These are phyloP conservation scores for Mortierella sp. DNA, from an alignment of 371 early-diverging fungal genomes.

Conservation along the genomic window DNA sequence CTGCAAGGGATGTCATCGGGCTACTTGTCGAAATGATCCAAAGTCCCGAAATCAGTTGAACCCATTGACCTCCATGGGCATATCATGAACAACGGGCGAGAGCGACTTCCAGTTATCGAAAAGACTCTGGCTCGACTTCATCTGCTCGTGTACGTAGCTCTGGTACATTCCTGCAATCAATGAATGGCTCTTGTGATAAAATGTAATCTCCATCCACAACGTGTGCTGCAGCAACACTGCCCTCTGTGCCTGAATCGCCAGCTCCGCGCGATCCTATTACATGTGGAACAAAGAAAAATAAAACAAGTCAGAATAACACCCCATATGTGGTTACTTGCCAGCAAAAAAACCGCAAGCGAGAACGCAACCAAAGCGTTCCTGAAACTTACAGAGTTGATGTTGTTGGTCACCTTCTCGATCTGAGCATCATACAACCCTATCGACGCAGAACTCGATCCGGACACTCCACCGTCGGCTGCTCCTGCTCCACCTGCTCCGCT, in stretches of 20 bases:
- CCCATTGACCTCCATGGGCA: constrained; percentile 59
- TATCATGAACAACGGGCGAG: constrained; percentile 62
- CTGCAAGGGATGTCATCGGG: too few species aligned
- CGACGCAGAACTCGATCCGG: neutral
- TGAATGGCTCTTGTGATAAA: constrained; percentile 65
- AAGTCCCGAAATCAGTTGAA: constrained; percentile 34
- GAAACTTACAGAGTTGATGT: constrained; percentile 30
- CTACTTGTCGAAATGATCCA: neutral
- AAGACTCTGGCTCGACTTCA: constrained; percentile 65
- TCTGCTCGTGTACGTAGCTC: constrained; percentile 69
- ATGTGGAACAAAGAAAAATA: neutral
- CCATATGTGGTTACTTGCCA: neutral
- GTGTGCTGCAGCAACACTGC: constrained; percentile 59
- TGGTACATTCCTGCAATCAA: constrained; percentile 74
- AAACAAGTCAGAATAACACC: neutral
- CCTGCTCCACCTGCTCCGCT: constrained; percentile 8
- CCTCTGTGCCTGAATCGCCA: constrained; percentile 53
- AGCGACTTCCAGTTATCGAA: constrained; percentile 74
- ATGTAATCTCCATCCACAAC: constrained; percentile 55
- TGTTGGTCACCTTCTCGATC: constrained; percentile 49
- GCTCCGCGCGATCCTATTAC: constrained; percentile 56
- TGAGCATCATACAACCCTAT: constrained; percentile 24
- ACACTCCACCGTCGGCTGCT: constrained; percentile 15
- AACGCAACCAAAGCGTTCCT: neutral
- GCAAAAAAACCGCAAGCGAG: neutral